Evolutionary conservation across 2,329 filamentous ascomycete species (phyloP).

Genomic region (Aureobasidium sp.): DNA sequence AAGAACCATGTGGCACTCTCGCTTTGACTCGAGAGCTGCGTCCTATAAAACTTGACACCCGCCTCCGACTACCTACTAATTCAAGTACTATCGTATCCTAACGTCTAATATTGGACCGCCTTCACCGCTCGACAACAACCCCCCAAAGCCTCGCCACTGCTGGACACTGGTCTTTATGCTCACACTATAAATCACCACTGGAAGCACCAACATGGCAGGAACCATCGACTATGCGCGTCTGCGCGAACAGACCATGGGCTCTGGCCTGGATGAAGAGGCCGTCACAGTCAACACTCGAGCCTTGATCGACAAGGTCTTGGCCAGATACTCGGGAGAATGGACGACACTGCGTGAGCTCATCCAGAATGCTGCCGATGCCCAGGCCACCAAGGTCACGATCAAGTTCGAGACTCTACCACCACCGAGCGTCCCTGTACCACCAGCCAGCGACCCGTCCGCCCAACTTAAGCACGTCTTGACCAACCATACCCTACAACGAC

Average conservation of each 20-base stretch:
- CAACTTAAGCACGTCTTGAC: slow-evolving; percentile 74
- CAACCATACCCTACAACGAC: slow-evolving; percentile 74
- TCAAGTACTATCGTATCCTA: background rate
- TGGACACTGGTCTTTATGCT: background rate
- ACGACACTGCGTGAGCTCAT: slow-evolving; percentile 81
- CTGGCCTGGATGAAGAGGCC: slow-evolving; percentile 86
- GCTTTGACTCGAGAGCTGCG: background rate
- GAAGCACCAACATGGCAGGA: slow-evolving; percentile 13
- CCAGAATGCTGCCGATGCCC: slow-evolving; percentile 96
- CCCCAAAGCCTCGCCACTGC: background rate
- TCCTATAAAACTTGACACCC: background rate
- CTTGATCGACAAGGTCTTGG: slow-evolving; percentile 94
- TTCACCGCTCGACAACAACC: background rate
- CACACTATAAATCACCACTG: background rate
- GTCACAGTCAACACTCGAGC: slow-evolving; percentile 97
- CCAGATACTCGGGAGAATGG: slow-evolving; percentile 94
- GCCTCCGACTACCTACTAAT: background rate
- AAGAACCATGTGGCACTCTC: background rate
- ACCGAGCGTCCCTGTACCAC: slow-evolving; percentile 60
- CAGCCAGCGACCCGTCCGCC: slow-evolving; percentile 57
- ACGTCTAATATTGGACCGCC: background rate
- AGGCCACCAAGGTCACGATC: slow-evolving; percentile 80
- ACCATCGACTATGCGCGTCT: slow-evolving; percentile 55
- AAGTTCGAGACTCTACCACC: slow-evolving; percentile 90
- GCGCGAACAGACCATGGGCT: slow-evolving; percentile 76